Conservation (phyloP, 2,329 filamentous ascomycete genomes). For the Ophiosphaerella narmari region DNA sequence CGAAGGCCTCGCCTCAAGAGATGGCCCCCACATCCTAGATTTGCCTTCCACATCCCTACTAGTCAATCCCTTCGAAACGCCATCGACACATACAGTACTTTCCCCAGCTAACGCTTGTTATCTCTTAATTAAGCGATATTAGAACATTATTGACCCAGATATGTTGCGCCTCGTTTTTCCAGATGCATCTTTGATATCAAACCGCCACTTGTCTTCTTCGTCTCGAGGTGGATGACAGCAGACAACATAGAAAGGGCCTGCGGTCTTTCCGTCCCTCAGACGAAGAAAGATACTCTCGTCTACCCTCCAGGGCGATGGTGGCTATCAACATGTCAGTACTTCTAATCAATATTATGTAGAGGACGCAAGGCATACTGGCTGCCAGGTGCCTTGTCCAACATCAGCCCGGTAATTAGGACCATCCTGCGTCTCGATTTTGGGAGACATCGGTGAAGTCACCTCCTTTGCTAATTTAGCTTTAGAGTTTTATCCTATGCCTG, state of each 20-base stretch:
- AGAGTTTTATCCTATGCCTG: not conserved
- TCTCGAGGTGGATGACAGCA: not conserved
- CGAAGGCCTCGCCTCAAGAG: too few relatives aligned
- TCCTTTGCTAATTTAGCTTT: not conserved
- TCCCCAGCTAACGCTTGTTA: not conserved
- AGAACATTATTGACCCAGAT: not conserved
- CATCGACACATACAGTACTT: not conserved
- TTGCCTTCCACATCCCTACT: too few relatives aligned
- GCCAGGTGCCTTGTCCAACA: constrained; percentile 1
- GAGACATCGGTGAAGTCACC: not conserved
- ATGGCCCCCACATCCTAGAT: too few relatives aligned
- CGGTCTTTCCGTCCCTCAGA: constrained; percentile 1
- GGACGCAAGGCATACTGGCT: constrained; percentile 1
- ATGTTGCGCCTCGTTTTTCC: constrained; percentile 4
- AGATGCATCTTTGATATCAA: constrained; percentile 4
- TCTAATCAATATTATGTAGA: not conserved
- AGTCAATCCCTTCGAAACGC: not conserved
- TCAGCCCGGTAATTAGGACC: constrained; percentile 8
- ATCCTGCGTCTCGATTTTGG: not conserved
- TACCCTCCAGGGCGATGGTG: constrained; percentile 3
- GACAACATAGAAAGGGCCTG: constrained; percentile 7
- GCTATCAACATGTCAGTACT: not conserved
- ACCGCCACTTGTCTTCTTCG: constrained; percentile 4
- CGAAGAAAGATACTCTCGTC: constrained; percentile 5
- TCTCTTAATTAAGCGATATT: not conserved